Conservation (phyloP, 768 basidiomycete species). For the Nidularia sp. region DNA sequence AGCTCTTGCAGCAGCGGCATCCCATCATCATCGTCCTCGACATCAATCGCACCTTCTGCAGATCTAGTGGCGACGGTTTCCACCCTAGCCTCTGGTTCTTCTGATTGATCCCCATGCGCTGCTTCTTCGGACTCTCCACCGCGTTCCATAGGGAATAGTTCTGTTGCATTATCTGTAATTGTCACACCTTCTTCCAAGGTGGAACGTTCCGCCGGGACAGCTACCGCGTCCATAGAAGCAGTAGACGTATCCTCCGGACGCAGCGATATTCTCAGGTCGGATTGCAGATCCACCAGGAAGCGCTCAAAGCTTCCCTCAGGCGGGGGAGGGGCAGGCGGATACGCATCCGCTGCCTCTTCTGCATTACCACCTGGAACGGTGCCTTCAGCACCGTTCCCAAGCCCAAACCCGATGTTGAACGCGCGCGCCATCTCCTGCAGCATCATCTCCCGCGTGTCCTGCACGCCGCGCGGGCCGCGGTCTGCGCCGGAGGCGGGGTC, state of each 20-base stretch:
- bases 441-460: slow-evolving; percentile 66
- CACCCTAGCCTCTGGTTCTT: background rate
- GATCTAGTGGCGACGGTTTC: background rate
- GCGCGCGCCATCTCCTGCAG: slow-evolving; percentile 80
- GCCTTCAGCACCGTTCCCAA: slow-evolving; percentile 11
- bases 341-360: slow-evolving; percentile 2
- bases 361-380: background rate
- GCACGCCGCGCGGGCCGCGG: slow-evolving; percentile 9
- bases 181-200: background rate
- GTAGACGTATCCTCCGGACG: slow-evolving; percentile 26
- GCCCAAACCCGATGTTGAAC: slow-evolving; percentile 67
- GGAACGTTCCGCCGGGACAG: background rate
- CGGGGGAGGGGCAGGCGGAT: slow-evolving; percentile 16
- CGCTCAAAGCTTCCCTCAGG: slow-evolving; percentile 74
- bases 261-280: slow-evolving; percentile 64
- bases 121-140: background rate
- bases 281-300: slow-evolving; percentile 75
- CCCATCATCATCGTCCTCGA: slow-evolving; percentile 5
- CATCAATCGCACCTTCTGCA: background rate
- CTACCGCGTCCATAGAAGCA: background rate
- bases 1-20: slow-evolving; percentile 27
- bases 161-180: background rate
- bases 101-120: background rate
- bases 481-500: background rate
- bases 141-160: background rate